Evolutionary conservation across 257 asterid genomes (phyloP).

Genomic region (Paraleonurus japonicus): DNA sequence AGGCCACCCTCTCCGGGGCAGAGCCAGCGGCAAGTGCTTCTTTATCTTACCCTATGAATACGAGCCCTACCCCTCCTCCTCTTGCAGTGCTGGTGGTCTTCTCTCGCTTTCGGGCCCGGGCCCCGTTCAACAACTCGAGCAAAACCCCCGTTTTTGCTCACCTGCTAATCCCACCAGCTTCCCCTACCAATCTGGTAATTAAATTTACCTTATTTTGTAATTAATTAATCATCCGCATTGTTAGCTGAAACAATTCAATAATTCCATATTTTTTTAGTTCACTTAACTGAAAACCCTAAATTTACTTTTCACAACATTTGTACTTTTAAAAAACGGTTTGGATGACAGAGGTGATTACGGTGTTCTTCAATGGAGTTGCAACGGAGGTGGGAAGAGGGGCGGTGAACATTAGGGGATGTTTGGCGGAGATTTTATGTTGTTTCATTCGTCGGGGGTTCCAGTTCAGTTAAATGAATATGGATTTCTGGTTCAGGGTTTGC

Average conservation of each 20-base stretch:
- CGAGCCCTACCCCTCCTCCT: conserved; percentile 37
- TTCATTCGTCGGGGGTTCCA: conserved; percentile 68
- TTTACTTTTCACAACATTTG: too few relatives aligned
- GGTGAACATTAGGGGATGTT: conserved; percentile 47
- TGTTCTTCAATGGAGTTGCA: conserved; percentile 68
- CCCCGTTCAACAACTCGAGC: conserved; percentile 32
- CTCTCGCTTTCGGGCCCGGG: conserved; percentile 32
- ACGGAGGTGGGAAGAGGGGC: conserved; percentile 60
- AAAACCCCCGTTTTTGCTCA: conserved; percentile 28
- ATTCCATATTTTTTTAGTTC: not conserved
- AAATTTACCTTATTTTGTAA: too few relatives aligned
- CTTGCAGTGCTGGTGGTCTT: conserved; percentile 27
- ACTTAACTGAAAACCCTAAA: not conserved
- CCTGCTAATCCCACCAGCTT: conserved; percentile 27
- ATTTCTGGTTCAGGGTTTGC: conserved; percentile 49
- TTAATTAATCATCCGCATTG: not conserved
- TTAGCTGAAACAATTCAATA: not conserved
- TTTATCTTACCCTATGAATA: not conserved
- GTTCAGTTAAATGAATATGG: conserved; percentile 57
- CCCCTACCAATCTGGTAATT: conserved; percentile 44
- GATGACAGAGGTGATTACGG: conserved; percentile 48
- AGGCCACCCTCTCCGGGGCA: conserved; percentile 29
- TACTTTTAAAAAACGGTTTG: too few relatives aligned
- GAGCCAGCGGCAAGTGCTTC: too few relatives aligned
- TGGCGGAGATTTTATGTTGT: conserved; percentile 45